Base-by-base conservation (phyloP, 306 rosid species). In the Vigna reflexopilosa region DNA sequence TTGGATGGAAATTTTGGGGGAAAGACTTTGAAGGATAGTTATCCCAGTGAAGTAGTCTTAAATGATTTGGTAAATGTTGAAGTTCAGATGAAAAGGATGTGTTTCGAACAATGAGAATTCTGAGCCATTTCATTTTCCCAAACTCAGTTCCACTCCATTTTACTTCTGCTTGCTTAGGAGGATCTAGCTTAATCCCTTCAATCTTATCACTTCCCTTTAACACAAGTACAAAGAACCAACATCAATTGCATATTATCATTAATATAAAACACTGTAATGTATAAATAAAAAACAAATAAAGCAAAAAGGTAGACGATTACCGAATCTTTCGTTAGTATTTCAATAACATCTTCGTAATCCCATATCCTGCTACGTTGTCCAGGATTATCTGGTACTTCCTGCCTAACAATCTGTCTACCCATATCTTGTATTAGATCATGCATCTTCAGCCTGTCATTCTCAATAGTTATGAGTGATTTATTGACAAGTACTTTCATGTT, bases 61-160 rank as follows among this genome's bases (percentile, higher is more conserved):
- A 73, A 30, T 44, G 11, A 52, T 80, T 80, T 65, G 83, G 75
- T 3, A 80, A 74, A 65, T 73, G 8, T 30, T 20, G 11, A 4
- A 79, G 83, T 14, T 5, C 52, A 2, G 17, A 3, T 13, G 44
- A 42, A 19, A 80, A 80, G 0, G 3, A 2, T 26, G 70, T 67
- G n/a, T 65, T 73, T 28, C 59, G 30, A 66, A 73, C 26, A 14
- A 80, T 51, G 28, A 80, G 79, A 28, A 80, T 64, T 65, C 83
- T 73, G 0, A 80, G 79, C 1, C 8, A 4, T 2, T 42, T 51
- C 83, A 80, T 80, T 12, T 80, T 40, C 9, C 24, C 67, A 15
- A 49, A 49, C 19, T 19, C 55, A 1, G 7, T 15, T 4, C 55
- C 55, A 49, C 19, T 16, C 55, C 55, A 49, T 4, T 1, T 0